These are phyloP conservation scores for Coniophora puteana DNA, from an alignment of 1,284 basidiomycete species.

Conservation along the genomic window DNA sequence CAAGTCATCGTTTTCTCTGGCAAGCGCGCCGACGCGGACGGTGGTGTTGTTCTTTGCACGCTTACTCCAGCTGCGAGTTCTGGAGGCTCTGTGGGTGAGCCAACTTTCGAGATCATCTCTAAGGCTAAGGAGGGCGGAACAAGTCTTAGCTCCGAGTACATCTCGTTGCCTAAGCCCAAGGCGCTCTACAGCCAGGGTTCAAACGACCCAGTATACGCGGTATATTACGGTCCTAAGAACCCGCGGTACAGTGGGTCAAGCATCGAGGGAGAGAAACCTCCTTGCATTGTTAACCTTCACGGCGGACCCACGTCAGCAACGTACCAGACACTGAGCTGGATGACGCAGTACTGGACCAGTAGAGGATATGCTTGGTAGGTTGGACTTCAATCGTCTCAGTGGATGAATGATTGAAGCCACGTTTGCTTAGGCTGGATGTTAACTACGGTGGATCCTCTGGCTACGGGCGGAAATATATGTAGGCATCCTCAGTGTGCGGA, in stretches of 20 bases:
- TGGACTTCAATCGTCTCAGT: no score
- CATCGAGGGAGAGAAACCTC: conserved; percentile 23
- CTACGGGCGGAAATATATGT: conserved; percentile 30
- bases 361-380: conserved; percentile 31
- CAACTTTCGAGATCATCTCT: not conserved
- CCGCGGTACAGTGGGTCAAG: conserved; percentile 19
- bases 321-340: conserved; percentile 21
- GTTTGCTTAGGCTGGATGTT: no score
- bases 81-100: not conserved
- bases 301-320: conserved; percentile 26
- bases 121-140: no score
- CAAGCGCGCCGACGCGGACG: conserved; percentile 20
- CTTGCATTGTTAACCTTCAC: conserved; percentile 25
- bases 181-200: conserved; percentile 15
- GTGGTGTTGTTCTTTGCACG: conserved; percentile 21
- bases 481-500: not conserved
- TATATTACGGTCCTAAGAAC: conserved; percentile 28
- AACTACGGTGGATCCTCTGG: conserved; percentile 27
- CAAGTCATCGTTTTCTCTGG: conserved; percentile 22
- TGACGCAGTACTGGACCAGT: conserved; percentile 27
- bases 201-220: conserved; percentile 20
- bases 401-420: no score
- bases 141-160: conserved; percentile 20
- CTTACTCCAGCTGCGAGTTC: conserved; percentile 7
- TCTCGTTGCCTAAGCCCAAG: conserved; percentile 22